Base-by-base conservation (phyloP, 331 rosid genomes). In the Phaseolus coccineus region DNA sequence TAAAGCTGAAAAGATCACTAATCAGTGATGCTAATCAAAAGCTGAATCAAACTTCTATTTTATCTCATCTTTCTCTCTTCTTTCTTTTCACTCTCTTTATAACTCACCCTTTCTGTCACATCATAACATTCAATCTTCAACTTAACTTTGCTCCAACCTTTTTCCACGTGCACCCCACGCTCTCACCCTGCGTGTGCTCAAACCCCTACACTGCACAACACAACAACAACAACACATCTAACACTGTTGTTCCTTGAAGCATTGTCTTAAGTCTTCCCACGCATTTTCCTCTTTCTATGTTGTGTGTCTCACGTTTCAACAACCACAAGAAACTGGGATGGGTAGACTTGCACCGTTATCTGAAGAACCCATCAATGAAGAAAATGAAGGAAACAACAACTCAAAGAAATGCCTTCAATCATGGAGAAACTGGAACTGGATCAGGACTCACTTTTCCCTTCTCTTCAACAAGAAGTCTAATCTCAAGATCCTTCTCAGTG, bases 341-440 rank as follows among this genome's bases (percentile, higher is more conserved):
- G 87, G 83, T 46, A 84, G 94, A 19, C 92, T 92, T n/a, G 94
- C 94, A 31, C 92, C 98, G 22, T 30, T 94, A 22, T 86, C 97
- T 58, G 98, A 94, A 79, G 98, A 94, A 73, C 98, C 98, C 31
- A 85, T 86, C 77, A 89, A 83, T 53, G 94, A 88, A 67, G 92
- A 92, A 71, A 87, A 79, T 2, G 79, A 71, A 33, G 30, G 57
- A 39, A 67, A 7, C 37, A 64, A 37, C 13, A 79, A 77, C 2
- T 84, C 89, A 4, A 91, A 80, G 89, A 93, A 82, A 80, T 88
- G 88, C 1, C 65, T 87, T 56, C 91, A 84, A 11, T 76, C 96
- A 75, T 94, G 98, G 98, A 81, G 90, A 75, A 92, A 85, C 56
- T 94, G 95, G 92, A 89, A 81, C 75, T 94, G 97, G 97, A 92